Evolutionary conservation across 306 rosid genomes (phyloP).

Genomic region (Castanea sativa): DNA sequence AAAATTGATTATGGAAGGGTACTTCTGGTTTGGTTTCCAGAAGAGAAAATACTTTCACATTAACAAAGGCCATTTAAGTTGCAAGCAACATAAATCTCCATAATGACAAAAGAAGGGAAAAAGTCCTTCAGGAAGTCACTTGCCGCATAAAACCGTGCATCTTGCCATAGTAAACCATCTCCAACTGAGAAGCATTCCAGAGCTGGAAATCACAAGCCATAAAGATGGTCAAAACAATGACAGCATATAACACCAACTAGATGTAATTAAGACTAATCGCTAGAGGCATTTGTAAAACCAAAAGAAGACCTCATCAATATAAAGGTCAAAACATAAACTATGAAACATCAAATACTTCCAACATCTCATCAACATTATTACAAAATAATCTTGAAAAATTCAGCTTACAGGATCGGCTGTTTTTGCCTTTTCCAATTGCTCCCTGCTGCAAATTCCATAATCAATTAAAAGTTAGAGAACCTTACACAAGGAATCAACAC

Average conservation of each 20-base stretch:
- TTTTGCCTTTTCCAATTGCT: conserved; percentile 83
- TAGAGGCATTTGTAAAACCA: conserved; percentile 8
- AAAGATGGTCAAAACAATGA: conserved; percentile 6
- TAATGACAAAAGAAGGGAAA: not conserved
- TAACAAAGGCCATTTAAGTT: not conserved
- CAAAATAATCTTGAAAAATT: conserved; percentile 4
- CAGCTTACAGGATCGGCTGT: conserved; percentile 81
- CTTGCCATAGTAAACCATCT: conserved; percentile 90
- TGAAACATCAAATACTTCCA: conserved; percentile 8
- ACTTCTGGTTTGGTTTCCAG: too few species aligned
- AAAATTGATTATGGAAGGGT: not conserved
- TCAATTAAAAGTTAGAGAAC: conserved; percentile 11
- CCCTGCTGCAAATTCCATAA: conserved; percentile 53
- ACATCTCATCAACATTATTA: not conserved
- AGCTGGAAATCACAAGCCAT: conserved; percentile 53
- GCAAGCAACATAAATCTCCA: conserved; percentile 18
- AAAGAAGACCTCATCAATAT: not conserved
- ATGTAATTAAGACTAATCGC: not conserved
- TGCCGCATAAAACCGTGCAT: conserved; percentile 98
- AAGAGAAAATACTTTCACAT: not conserved
- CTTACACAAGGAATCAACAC: conserved; percentile 12
- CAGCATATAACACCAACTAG: not conserved
- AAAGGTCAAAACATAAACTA: not conserved
- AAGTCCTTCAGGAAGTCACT: conserved; percentile 22
- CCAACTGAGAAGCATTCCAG: conserved; percentile 96